A percentile compares a stretch with the other conserved stretches of the same genome.
Conservation (phyloP, 2,329 filamentous ascomycete genomes). For the Aplosporella prunicola region DNA sequence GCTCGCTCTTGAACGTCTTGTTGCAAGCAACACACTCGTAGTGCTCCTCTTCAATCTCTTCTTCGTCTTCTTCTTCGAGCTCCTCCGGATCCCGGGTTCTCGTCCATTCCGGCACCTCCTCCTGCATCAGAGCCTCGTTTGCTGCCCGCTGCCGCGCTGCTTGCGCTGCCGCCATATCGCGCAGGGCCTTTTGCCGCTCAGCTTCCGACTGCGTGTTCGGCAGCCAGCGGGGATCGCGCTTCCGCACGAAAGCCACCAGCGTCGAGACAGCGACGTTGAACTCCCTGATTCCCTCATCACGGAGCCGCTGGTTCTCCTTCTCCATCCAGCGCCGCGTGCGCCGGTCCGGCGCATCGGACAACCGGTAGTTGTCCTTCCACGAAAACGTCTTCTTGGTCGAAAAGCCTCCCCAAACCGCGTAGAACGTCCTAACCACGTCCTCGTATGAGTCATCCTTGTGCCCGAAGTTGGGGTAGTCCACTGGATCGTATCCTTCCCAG, state of each 20-base stretch:
- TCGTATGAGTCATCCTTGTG: constrained; percentile 66
- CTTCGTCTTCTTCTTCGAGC: constrained; percentile 43
- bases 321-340: constrained; percentile 78
- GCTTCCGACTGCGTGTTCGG: constrained; percentile 68
- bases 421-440: constrained; percentile 69
- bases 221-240: constrained; percentile 79
- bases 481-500: constrained; percentile 51
- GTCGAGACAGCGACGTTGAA: constrained; percentile 90
- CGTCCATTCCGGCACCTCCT: constrained; percentile 66
- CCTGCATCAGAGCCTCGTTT: constrained; percentile 64
- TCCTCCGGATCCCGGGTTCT: constrained; percentile 47
- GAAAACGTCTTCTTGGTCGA: constrained; percentile 75
- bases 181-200: constrained; percentile 68
- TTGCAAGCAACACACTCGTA: constrained; percentile 56
- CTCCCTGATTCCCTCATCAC: constrained; percentile 73
- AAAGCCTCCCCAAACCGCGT: constrained; percentile 70
- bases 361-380: constrained; percentile 79
- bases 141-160: constrained; percentile 73
- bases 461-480: constrained; percentile 77
- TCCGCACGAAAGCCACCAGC: constrained; percentile 78
- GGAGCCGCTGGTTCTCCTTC: constrained; percentile 79
- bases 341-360: constrained; percentile 80
- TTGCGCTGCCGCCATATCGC: constrained; percentile 73
- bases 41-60: constrained; percentile 40
- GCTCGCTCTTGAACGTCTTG: constrained; percentile 76